Conservation (phyloP, 345 rosid genomes). For the Schrenkiella parvula region DNA sequence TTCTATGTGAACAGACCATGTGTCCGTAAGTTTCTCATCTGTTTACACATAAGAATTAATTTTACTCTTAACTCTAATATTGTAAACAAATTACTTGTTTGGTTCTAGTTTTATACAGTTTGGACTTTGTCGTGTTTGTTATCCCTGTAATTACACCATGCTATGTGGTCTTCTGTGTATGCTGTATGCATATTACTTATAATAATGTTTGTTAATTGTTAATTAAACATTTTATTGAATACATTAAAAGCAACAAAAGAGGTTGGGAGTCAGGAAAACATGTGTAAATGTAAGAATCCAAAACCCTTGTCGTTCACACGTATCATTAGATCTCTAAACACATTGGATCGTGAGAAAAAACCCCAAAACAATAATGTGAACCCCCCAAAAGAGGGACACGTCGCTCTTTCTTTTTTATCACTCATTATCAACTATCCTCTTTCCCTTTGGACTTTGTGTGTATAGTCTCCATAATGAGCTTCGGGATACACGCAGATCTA, state of each 20-base stretch:
- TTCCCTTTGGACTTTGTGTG: background rate
- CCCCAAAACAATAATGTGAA: conserved; percentile 19
- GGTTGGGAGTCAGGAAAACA: background rate
- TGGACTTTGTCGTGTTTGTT: background rate
- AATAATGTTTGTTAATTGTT: background rate
- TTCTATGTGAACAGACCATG: conserved; percentile 1
- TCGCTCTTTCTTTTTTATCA: background rate
- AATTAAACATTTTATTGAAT: background rate
- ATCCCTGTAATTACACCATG: background rate
- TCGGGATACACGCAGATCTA: conserved; percentile 22
- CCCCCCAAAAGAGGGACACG: conserved; percentile 15
- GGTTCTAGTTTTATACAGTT: background rate
- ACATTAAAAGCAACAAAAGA: conserved; percentile 9
- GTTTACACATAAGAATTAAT: background rate
- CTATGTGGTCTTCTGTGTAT: too few species aligned
- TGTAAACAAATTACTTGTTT: background rate
- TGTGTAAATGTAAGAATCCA: background rate
- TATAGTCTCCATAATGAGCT: background rate
- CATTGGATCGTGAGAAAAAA: conserved; percentile 22
- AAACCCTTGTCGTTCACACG: conserved; percentile 2
- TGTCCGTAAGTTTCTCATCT: background rate
- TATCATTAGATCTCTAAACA: conserved; percentile 13
- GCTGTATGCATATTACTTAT: background rate
- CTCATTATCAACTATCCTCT: background rate
- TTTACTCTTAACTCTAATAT: too few species aligned